These are phyloP conservation scores for Cordyceps tenuipes DNA, from an alignment of 2,329 filamentous ascomycete species.

Conservation along the genomic window DNA sequence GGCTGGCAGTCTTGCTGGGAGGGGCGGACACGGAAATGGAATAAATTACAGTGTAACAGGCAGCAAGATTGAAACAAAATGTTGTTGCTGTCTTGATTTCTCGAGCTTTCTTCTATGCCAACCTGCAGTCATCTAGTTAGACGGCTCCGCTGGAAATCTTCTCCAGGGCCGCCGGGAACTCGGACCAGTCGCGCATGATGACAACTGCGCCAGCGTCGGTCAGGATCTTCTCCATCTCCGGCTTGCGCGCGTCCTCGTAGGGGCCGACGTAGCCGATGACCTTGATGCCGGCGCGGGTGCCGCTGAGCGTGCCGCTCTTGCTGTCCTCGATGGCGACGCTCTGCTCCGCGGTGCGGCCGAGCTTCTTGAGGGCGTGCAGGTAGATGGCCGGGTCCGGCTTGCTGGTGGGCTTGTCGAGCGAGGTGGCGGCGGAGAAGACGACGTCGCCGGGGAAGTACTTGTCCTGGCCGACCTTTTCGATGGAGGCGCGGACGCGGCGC, in stretches of 20 bases:
- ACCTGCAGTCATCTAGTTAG: conserved; percentile 16
- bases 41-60: not conserved
- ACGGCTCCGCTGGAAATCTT: conserved; percentile 36
- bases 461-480: conserved; percentile 71
- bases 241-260: conserved; percentile 53
- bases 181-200: conserved; percentile 53
- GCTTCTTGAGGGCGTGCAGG: conserved; percentile 62
- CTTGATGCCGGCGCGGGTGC: conserved; percentile 66
- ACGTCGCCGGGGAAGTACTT: conserved; percentile 69
- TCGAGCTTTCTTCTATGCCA: not conserved
- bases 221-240: conserved; percentile 57
- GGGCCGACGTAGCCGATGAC: conserved; percentile 80
- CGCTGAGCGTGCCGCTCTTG: conserved; percentile 72
- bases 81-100: not conserved
- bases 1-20: not conserved
- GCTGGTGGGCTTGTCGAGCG: conserved; percentile 68
- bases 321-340: conserved; percentile 81
- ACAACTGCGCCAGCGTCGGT: conserved; percentile 52
- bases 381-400: conserved; percentile 92
- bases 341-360: conserved; percentile 64
- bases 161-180: conserved; percentile 41
- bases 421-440: conserved; percentile 76
- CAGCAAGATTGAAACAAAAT: not conserved
- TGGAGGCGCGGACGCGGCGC: conserved; percentile 65
- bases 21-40: not conserved